A percentile compares a stretch with the other conserved stretches of the same genome.
These are phyloP conservation scores for Pyricularia sp. DNA, from an alignment of 2,329 filamentous ascomycete genomes.

Conservation along the genomic window DNA sequence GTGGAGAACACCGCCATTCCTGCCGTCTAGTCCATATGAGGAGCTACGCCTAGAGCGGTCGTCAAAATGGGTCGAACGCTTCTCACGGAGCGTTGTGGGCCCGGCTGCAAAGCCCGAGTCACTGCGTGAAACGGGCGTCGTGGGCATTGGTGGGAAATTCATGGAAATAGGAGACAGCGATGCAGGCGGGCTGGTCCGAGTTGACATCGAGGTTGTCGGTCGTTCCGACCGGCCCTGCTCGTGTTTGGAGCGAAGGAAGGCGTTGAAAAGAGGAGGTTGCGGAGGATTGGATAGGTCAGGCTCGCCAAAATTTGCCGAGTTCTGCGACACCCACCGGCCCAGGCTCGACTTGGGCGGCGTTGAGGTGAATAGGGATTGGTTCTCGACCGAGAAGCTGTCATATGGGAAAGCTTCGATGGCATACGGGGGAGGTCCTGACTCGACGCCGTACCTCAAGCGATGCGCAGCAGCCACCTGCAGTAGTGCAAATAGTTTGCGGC, in stretches of 20 bases:
- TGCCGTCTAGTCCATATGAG: conserved; percentile 74
- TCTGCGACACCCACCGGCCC: conserved; percentile 79
- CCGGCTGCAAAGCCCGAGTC: conserved; percentile 87
- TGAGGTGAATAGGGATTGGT: conserved; percentile 67
- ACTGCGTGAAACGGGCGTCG: conserved; percentile 74
- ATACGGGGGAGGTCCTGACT: conserved; percentile 83
- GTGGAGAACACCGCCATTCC: conserved; percentile 44
- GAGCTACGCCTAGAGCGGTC: conserved; percentile 77
- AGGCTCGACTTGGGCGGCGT: conserved; percentile 62
- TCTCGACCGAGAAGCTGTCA: conserved; percentile 84
- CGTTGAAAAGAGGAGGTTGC: conserved; percentile 74
- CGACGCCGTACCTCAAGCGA: conserved; percentile 76
- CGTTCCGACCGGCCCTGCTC: conserved; percentile 42
- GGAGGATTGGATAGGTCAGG: conserved; percentile 39
- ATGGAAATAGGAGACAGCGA: conserved; percentile 69
- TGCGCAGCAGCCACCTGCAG: conserved; percentile 87
- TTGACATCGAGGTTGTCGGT: conserved; percentile 64
- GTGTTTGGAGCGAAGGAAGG: conserved; percentile 69
- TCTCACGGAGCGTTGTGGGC: conserved; percentile 72
- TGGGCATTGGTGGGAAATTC: conserved; percentile 65
- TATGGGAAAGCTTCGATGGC: conserved; percentile 88
- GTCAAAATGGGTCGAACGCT: conserved; percentile 89
- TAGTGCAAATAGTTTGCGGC: conserved; percentile 79
- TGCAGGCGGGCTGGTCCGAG: conserved; percentile 50
- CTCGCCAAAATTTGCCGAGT: conserved; percentile 78